Base-by-base conservation (phyloP, 116 monocot genomes). In the Phalaenopsis hybrid region DNA sequence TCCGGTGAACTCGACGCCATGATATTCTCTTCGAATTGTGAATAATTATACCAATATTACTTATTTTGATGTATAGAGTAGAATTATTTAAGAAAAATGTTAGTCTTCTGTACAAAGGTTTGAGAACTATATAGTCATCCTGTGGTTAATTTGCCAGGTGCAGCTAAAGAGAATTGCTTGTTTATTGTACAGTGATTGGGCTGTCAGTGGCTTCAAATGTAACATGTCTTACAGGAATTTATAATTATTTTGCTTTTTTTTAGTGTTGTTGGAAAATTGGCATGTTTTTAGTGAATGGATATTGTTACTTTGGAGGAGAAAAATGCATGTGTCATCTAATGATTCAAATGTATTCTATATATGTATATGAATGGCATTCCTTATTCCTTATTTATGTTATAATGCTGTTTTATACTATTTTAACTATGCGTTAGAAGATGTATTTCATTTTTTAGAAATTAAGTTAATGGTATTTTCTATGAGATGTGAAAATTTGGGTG, bases 1-100 rank as follows among this genome's bases (percentile, higher is more conserved):
- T 79, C 80, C 79, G 10, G 90, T 95, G 63, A 88, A 93, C 76
- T 86, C 89, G 20, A 87, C 90, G 44, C 92, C 95, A 17, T 92
- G 90, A 77, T 46, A 15, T 44, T 15, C 6, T 48, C 21, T 17
- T 28, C 52, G 1, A 77, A 23, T 11, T 77, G 77, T 77, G 77
- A 75, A 75, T 75, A 75, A 75, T 20, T 21, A 67, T 28, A 6
- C 43, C 0, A 13, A 41, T 7, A 25, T 33, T 46, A 46, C n/a
- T 46, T 46, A 12, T 77, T 52, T 77, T 41, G 23, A 6, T 15
- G 10, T 77, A 31, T 25, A 77, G 77, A 13, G 7, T 5, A 77
- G 52, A 28, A 28, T 52, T 51, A 20, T 41, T 41, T 4, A 16
- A 13, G 23, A 52, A 77, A 52, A 77, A 8, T 31, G 8, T 15